phyloP scores from a whole-genome alignment of 805 yeast genomes.

The Wickerhamiella occidentalis region DNA sequence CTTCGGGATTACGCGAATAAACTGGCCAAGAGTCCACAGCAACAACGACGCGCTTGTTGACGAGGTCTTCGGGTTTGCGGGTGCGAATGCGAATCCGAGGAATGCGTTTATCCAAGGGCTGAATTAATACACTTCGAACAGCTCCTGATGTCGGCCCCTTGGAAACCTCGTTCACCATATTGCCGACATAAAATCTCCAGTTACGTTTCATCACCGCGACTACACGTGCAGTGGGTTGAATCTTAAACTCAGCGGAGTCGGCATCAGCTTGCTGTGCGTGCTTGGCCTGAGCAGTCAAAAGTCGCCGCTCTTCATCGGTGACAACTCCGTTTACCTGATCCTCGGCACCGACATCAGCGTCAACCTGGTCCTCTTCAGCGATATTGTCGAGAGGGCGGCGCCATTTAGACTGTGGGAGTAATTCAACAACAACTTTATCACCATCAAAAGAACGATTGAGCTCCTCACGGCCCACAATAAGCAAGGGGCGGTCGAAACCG shows the following conservation, averaged over 20 bases:
- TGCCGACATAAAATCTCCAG: constrained; percentile 96
- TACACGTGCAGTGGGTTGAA: constrained; percentile 87
- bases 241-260: constrained; percentile 31
- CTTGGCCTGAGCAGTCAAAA: constrained; percentile 67
- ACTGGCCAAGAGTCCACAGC: constrained; percentile 90
- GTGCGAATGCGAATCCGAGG: constrained; percentile 84
- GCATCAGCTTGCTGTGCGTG: constrained; percentile 27
- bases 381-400: constrained; percentile 69
- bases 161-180: constrained; percentile 59
- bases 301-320: constrained; percentile 57
- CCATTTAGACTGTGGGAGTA: constrained; percentile 80
- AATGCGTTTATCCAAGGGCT: constrained; percentile 76
- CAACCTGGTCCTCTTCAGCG: constrained; percentile 59
- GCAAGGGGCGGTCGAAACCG: constrained; percentile 66
- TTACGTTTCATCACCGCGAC: constrained; percentile 82
- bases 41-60: constrained; percentile 84
- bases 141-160: constrained; percentile 50
- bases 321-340: constrained; percentile 38
- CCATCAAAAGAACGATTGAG: constrained; percentile 87
- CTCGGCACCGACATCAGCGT: constrained; percentile 38
- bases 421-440: constrained; percentile 81
- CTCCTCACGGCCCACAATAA: constrained; percentile 70
- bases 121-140: constrained; percentile 66
- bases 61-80: constrained; percentile 65
- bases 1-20: constrained; percentile 75